Evolutionary conservation across 805 yeast genomes (phyloP).

Genomic region (Myxozyma lipomycoides): DNA sequence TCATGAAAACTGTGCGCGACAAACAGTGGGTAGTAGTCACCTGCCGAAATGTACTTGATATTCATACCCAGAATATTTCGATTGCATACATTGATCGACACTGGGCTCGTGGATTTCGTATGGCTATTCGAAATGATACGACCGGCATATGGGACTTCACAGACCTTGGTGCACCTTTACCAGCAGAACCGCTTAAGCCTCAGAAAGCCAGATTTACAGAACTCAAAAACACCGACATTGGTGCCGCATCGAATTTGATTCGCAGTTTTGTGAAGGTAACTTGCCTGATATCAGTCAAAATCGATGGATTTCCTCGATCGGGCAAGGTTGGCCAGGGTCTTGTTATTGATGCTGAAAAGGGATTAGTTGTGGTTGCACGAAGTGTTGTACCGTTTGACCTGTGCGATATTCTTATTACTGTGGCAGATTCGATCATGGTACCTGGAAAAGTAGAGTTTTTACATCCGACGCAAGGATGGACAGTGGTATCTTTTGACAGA

Average conservation of each 20-base stretch:
- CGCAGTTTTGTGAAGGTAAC: constrained; percentile 71
- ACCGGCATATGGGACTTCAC: constrained; percentile 58
- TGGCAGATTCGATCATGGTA: constrained; percentile 79
- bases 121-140: constrained; percentile 57
- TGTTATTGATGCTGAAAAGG: constrained; percentile 73
- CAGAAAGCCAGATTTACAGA: constrained; percentile 56
- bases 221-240: constrained; percentile 34
- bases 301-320: constrained; percentile 70
- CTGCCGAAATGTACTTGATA: constrained; percentile 73
- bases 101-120: constrained; percentile 69
- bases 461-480: constrained; percentile 85
- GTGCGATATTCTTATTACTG: constrained; percentile 67
- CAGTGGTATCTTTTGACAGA: constrained; percentile 80
- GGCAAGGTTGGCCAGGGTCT: constrained; percentile 68
- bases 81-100: constrained; percentile 75
- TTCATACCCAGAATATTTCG: constrained; percentile 64
- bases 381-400: constrained; percentile 77
- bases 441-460: constrained; percentile 77
- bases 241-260: constrained; percentile 56
- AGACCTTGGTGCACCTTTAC: constrained; percentile 52
- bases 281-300: constrained; percentile 58
- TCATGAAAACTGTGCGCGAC: constrained; percentile 75
- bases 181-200: constrained; percentile 50
- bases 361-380: constrained; percentile 75
- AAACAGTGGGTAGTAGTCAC: constrained; percentile 62